phyloP scores from a whole-genome alignment of 1,284 basidiomycete species.

The Ceratobasidium sp. region DNA sequence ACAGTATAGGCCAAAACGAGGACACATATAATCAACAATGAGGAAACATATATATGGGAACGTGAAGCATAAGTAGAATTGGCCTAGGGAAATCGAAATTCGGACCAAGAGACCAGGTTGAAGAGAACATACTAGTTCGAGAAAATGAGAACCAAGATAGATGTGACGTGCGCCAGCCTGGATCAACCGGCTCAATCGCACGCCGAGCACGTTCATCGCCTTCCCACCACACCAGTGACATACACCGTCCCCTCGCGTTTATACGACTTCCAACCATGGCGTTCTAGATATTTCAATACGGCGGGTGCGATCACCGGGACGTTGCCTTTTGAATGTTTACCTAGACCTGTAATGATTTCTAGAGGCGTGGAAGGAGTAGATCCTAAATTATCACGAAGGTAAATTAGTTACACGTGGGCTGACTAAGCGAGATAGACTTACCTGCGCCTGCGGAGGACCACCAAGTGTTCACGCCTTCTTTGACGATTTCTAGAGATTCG shows the following conservation, averaged over 20 bases:
- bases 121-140: neutral
- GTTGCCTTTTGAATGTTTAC: slow-evolving; percentile 34
- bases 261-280: slow-evolving; percentile 38
- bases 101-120: neutral
- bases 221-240: slow-evolving; percentile 33
- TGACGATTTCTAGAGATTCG: slow-evolving; percentile 39
- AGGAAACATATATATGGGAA: neutral
- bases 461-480: slow-evolving; percentile 42
- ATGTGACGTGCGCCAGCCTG: too few relatives aligned
- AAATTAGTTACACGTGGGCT: too few relatives aligned
- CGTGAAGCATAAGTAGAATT: neutral
- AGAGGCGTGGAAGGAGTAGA: slow-evolving; percentile 12
- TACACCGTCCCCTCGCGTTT: slow-evolving; percentile 31
- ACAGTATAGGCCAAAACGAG: slow-evolving; percentile 7
- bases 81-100: neutral
- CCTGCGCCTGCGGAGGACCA: slow-evolving; percentile 41
- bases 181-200: neutral
- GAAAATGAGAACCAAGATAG: neutral
- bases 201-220: neutral
- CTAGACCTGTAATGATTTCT: slow-evolving; percentile 36
- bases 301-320: slow-evolving; percentile 39
- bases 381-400: neutral
- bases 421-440: neutral
- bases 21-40: neutral
- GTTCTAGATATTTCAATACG: slow-evolving; percentile 24